Conservation (phyloP, 116 monocot genomes). For the Zostera marina region DNA sequence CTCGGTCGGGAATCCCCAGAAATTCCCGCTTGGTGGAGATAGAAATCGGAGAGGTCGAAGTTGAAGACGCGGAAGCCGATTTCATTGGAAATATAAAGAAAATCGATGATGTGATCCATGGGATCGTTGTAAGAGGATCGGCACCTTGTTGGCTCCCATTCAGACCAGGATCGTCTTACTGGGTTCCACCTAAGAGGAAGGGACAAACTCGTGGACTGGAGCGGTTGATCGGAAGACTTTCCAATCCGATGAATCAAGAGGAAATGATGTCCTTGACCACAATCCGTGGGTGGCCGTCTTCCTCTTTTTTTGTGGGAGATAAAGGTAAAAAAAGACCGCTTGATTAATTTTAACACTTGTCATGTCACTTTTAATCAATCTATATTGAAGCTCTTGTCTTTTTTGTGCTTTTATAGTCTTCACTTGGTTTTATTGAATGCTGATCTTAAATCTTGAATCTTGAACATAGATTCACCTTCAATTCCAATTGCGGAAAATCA, state of each 20-base stretch:
- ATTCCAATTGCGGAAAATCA: background rate
- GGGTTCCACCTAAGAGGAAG: slow-evolving; percentile 26
- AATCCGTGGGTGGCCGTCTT: slow-evolving; percentile 24
- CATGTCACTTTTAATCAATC: too few relatives aligned
- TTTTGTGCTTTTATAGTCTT: background rate
- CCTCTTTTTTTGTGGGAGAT: slow-evolving; percentile 21
- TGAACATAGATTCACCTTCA: background rate
- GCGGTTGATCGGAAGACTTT: slow-evolving; percentile 7
- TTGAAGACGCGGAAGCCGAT: slow-evolving; percentile 3
- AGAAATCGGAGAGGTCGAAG: slow-evolving; percentile 6
- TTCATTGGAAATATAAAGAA: slow-evolving; percentile 6
- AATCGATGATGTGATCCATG: slow-evolving; percentile 39
- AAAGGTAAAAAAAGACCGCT: background rate
- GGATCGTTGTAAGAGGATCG: slow-evolving; percentile 18
- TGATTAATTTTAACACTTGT: too few relatives aligned
- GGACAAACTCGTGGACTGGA: slow-evolving; percentile 9
- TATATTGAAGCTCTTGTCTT: background rate
- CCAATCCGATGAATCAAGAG: slow-evolving; percentile 13
- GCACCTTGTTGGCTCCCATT: slow-evolving; percentile 50
- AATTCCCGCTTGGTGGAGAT: slow-evolving; percentile 5
- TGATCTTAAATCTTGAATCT: too few relatives aligned
- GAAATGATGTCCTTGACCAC: slow-evolving; percentile 13
- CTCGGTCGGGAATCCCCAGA: slow-evolving; percentile 14
- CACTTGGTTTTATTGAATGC: background rate
- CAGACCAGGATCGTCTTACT: slow-evolving; percentile 46